Base-by-base conservation (phyloP, 106 monocot species). In the Amphibolis antarctica region DNA sequence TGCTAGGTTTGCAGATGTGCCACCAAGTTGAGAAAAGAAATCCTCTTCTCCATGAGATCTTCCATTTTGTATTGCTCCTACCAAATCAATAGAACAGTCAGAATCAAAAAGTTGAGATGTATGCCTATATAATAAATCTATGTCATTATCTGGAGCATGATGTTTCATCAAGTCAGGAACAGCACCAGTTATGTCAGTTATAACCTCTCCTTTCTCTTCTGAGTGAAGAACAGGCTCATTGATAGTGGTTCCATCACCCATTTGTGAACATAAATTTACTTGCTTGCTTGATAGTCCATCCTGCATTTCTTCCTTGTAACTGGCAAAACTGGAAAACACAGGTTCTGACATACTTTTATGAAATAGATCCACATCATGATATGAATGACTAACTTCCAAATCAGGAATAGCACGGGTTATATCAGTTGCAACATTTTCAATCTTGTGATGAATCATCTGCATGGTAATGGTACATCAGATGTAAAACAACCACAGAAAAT, bases 161-260 rank as follows among this genome's bases (percentile, higher is more conserved):
- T 36, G 30, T 12, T 63, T 15, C 15, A 14, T 44, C 46, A 46
- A 46, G 1, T 63, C 46, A 63, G 23, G 25, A 46, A 46, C 44
- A 46, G 6, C 46, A 63, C 25, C 47, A 63, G 18, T 15, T 44
- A 63, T 23, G 28, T 27, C 63, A 46, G 44, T 63, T 25, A 27
- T 24, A 1, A 14, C 56, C 56, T 56, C 56, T 56, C 24, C 24
- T 46, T 64, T 64, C 45, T 25, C 63, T 46, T 48, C 63, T 23
- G 26, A 13, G n/a, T 64, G 25, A 25, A 14, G 46, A 46, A 46
- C 43, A 36, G 36, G 4, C 55, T 26, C 23, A 18, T 14, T 17
- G n/a, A 49, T 15, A 49, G 49, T 49, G 17, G 49, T 10, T 36
- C 36, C 18, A 42, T 42, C 36, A 60, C 36, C 42, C 36, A 10